A percentile compares a stretch with the other conserved stretches of the same genome.
Conservation (phyloP, 176 grass and related monocot species). For the Puya raimondii region DNA sequence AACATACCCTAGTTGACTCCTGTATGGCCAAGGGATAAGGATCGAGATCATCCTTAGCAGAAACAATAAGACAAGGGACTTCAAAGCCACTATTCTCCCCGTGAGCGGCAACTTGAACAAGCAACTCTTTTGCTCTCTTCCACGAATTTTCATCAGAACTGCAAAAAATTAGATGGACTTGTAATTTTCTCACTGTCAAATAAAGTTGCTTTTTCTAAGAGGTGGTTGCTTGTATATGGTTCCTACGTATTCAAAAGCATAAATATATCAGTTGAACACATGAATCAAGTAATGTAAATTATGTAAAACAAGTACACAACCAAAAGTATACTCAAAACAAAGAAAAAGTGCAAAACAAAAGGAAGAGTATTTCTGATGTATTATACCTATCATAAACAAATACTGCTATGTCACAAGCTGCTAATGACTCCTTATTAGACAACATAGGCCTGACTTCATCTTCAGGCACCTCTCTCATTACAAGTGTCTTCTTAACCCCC, state of each 20-base stretch:
- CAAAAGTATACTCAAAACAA: not conserved
- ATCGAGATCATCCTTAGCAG: slow-evolving; percentile 97
- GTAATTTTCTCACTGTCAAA: no score
- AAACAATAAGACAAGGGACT: slow-evolving; percentile 91
- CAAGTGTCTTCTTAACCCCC: slow-evolving; percentile 72
- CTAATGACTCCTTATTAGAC: slow-evolving; percentile 73
- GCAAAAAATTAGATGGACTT: slow-evolving; percentile 1
- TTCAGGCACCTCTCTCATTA: slow-evolving; percentile 89
- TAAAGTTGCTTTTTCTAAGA: no score
- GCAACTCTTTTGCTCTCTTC: slow-evolving; percentile 80
- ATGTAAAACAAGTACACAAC: no score
- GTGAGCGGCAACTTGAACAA: slow-evolving; percentile 88
- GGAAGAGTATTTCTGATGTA: slow-evolving; percentile 1
- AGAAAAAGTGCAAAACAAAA: not conserved
- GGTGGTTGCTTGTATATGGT: no score
- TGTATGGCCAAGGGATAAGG: slow-evolving; percentile 74
- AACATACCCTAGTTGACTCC: slow-evolving; percentile 93
- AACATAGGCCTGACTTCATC: slow-evolving; percentile 59
- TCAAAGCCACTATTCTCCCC: slow-evolving; percentile 91
- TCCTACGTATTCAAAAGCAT: no score
- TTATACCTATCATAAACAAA: slow-evolving; percentile 86
- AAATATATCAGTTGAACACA: no score
- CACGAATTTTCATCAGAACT: slow-evolving; percentile 90
- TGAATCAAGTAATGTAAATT: no score
- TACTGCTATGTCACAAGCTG: slow-evolving; percentile 69